These are phyloP conservation scores for Telfairia occidentalis DNA, from an alignment of 331 rosid genomes.

Conservation along the genomic window DNA sequence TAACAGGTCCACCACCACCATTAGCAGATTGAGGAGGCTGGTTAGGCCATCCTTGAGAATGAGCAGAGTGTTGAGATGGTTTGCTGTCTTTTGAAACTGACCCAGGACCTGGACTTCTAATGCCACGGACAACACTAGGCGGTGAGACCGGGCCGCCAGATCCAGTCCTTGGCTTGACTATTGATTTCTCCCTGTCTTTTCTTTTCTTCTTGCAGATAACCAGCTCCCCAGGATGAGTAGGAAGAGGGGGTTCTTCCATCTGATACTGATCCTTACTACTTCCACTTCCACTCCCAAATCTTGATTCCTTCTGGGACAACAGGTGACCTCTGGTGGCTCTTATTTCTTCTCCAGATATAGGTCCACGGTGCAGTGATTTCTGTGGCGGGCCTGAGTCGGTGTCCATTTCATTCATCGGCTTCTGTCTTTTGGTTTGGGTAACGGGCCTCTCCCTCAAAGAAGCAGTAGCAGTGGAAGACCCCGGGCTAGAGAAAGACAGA, in stretches of 20 bases:
- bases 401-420: constrained; percentile 53
- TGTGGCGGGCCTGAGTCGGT: constrained; percentile 40
- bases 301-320: constrained; percentile 52
- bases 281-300: constrained; percentile 46
- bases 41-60: constrained; percentile 56
- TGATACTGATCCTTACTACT: constrained; percentile 50
- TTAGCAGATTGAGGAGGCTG: constrained; percentile 51
- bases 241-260: constrained; percentile 49
- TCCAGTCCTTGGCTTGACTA: constrained; percentile 49
- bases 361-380: constrained; percentile 59
- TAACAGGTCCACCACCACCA: constrained; percentile 45
- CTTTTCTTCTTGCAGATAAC: constrained; percentile 98
- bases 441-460: constrained; percentile 41
- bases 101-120: constrained; percentile 51
- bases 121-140: constrained; percentile 40
- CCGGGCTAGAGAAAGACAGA: constrained; percentile 51
- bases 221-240: constrained; percentile 91
- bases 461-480: constrained; percentile 28
- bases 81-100: constrained; percentile 50
- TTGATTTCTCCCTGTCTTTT: constrained; percentile 79
- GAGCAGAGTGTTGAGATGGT: constrained; percentile 38
- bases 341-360: constrained; percentile 41
- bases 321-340: constrained; percentile 45
- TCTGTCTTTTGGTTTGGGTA: constrained; percentile 58
- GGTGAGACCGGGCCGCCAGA: constrained; percentile 75